A percentile compares a stretch with the other conserved stretches of the same genome.
Evolutionary conservation across 495 filamentous ascomycete species (phyloP).

Genomic region (Stereocaulon alpinum): DNA sequence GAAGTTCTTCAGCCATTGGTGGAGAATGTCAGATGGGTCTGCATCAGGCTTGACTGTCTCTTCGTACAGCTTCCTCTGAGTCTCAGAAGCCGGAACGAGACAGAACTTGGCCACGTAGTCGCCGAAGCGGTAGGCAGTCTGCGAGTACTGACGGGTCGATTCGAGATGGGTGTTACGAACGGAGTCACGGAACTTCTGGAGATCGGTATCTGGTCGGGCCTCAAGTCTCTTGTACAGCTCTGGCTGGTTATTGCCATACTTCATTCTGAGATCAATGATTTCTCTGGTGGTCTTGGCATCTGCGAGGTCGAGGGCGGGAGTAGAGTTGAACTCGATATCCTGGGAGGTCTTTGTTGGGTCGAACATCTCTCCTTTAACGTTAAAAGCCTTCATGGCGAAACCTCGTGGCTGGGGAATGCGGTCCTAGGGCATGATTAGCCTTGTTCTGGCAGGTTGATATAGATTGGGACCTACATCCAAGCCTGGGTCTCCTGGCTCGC

Average conservation of each 20-base stretch:
- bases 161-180: constrained; percentile 33
- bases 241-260: constrained; percentile 29
- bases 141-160: constrained; percentile 37
- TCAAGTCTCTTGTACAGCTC: constrained; percentile 35
- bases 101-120: constrained; percentile 40
- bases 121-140: constrained; percentile 39
- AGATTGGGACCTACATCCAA: constrained; percentile 25
- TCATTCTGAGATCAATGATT: constrained; percentile 37
- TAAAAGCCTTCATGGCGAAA: constrained; percentile 41
- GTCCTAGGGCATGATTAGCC: constrained; percentile 23
- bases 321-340: constrained; percentile 41
- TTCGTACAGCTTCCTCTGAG: constrained; percentile 32
- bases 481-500: constrained; percentile 34
- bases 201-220: constrained; percentile 31
- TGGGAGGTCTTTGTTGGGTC: constrained; percentile 31
- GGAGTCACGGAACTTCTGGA: constrained; percentile 32
- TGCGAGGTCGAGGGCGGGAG: constrained; percentile 37
- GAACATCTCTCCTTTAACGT: constrained; percentile 37
- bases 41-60: constrained; percentile 31
- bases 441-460: background rate
- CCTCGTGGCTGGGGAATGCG: constrained; percentile 37
- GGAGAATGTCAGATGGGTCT: constrained; percentile 33
- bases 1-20: constrained; percentile 33
- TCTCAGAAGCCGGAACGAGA: constrained; percentile 33
- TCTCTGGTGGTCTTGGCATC: constrained; percentile 37